Percentiles rank a stretch among this genome's conserved stretches.
Conservation (phyloP, 768 basidiomycete genomes). For the Suillus americanus region DNA sequence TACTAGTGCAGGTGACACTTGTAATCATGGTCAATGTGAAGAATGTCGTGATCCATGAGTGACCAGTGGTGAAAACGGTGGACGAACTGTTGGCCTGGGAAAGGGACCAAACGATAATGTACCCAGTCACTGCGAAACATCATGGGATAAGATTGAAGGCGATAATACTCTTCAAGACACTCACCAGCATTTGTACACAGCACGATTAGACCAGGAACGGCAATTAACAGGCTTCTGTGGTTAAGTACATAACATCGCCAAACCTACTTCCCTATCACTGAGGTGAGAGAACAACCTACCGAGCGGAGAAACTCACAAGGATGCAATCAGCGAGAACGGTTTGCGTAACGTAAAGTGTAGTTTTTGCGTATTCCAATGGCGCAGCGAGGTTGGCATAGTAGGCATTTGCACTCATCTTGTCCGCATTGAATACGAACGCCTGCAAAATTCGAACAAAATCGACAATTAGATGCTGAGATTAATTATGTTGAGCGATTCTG, state of each 20-base stretch:
- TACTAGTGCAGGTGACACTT: neutral
- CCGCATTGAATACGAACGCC: neutral
- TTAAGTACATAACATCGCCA: neutral
- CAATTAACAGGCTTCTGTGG: neutral
- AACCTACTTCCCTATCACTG: neutral
- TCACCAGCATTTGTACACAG: neutral
- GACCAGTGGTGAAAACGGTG: neutral
- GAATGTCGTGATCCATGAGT: neutral
- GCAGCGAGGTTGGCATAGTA: neutral
- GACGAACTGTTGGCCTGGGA: neutral
- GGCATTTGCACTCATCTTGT: neutral
- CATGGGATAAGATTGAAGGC: neutral
- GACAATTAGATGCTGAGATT: neutral
- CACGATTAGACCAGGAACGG: neutral
- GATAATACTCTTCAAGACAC: neutral
- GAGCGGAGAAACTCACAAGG: neutral
- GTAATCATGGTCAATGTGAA: neutral
- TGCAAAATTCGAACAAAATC: neutral
- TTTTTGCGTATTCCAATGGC: neutral
- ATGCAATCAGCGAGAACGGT: neutral
- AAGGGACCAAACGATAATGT: neutral
- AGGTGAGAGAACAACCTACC: neutral
- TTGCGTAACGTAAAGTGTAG: neutral
- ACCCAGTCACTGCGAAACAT: neutral
- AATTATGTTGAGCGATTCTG: neutral